Conservation (phyloP, 176 grass and related monocot genomes). For the Tuctoria greenei region DNA sequence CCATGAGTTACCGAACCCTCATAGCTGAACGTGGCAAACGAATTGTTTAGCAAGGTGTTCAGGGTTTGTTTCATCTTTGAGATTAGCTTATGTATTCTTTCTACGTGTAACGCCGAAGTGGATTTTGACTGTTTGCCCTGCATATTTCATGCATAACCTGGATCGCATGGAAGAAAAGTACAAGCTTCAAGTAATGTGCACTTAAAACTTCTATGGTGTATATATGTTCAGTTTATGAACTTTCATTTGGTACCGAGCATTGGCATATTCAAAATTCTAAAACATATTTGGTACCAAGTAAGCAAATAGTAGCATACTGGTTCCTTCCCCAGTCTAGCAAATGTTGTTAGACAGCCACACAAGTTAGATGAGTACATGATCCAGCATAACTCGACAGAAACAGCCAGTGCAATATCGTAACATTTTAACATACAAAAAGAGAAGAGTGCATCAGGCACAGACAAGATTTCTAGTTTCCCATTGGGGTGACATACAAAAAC, state of each 20-base stretch:
- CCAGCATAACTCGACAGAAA: not conserved
- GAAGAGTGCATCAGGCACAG: not conserved
- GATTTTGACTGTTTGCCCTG: not conserved
- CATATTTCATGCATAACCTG: slow-evolving; percentile 18
- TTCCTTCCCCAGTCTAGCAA: not conserved
- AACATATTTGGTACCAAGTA: not conserved
- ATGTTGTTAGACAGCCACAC: not conserved
- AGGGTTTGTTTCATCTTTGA: not conserved
- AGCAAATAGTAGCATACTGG: slow-evolving; percentile 1
- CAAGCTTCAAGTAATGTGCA: slow-evolving; percentile 20
- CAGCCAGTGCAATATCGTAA: not conserved
- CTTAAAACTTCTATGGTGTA: not conserved
- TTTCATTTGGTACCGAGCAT: slow-evolving; percentile 9
- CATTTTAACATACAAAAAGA: not conserved
- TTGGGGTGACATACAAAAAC: not conserved
- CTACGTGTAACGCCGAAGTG: not conserved
- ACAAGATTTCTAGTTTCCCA: not conserved
- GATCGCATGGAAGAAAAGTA: not conserved
- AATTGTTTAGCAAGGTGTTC: slow-evolving; percentile 14
- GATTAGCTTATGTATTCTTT: slow-evolving; percentile 6
- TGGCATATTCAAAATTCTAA: not conserved
- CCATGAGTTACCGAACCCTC: slow-evolving; percentile 1
- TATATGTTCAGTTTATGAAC: not conserved
- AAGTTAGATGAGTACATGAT: not conserved
- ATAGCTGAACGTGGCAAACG: not conserved